phyloP scores from a whole-genome alignment of 768 basidiomycete species.

The Amanita polypyramis region DNA sequence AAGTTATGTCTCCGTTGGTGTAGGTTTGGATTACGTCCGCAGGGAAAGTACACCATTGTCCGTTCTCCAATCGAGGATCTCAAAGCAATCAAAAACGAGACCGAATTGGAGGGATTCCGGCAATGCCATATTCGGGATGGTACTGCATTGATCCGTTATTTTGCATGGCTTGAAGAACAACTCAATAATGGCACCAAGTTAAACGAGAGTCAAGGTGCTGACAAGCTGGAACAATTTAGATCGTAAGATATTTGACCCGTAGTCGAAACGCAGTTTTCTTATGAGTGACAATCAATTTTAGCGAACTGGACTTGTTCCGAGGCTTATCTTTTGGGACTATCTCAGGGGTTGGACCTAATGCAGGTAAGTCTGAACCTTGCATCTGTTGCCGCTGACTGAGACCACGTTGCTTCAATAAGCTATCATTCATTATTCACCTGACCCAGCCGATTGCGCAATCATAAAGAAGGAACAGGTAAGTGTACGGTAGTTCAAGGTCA shows the following conservation, averaged over 20 bases:
- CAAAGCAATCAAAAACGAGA: slow-evolving; percentile 72
- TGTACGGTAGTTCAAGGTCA: not conserved
- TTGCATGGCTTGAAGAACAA: slow-evolving; percentile 89
- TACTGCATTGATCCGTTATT: slow-evolving; percentile 78
- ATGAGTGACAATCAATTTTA: slow-evolving; percentile 17
- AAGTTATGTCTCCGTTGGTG: slow-evolving; percentile 1
- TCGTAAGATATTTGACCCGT: slow-evolving; percentile 38
- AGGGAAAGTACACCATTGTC: slow-evolving; percentile 50
- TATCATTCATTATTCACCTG: slow-evolving; percentile 89
- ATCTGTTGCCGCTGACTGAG: not conserved
- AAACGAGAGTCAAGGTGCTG: slow-evolving; percentile 74
- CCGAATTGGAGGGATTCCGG: slow-evolving; percentile 85
- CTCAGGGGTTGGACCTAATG: slow-evolving; percentile 87
- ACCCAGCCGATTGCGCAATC: slow-evolving; percentile 58
- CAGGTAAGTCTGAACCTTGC: slow-evolving; percentile 28
- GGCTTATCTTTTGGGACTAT: slow-evolving; percentile 91
- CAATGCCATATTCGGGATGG: slow-evolving; percentile 86
- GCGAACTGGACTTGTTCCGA: slow-evolving; percentile 69
- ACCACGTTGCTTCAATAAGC: slow-evolving; percentile 29
- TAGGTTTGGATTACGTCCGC: slow-evolving; percentile 6
- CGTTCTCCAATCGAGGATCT: slow-evolving; percentile 71
- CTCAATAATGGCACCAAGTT: slow-evolving; percentile 49
- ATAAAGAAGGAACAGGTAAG: slow-evolving; percentile 67
- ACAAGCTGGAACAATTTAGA: slow-evolving; percentile 69
- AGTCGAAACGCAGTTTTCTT: not conserved